phyloP scores from a whole-genome alignment of 805 yeast genomes.

The Kuraishia hungarica region DNA sequence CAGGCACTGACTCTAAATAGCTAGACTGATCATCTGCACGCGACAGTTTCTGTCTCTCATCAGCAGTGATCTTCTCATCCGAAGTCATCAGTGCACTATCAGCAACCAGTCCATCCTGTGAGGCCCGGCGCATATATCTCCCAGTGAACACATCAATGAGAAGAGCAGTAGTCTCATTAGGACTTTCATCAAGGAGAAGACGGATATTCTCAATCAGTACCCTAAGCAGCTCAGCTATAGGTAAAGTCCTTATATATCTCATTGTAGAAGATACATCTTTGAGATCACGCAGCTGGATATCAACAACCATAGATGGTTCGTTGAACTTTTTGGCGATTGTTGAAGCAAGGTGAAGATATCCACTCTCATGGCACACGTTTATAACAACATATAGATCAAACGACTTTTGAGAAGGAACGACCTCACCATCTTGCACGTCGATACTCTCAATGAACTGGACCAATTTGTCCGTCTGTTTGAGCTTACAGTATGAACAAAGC shows the following conservation, averaged over 20 bases:
- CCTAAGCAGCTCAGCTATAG: slow-evolving; percentile 69
- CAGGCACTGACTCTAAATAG: slow-evolving; percentile 10
- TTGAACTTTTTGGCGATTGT: slow-evolving; percentile 61
- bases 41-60: neutral
- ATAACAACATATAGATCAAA: slow-evolving; percentile 67
- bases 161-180: slow-evolving; percentile 75
- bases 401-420: slow-evolving; percentile 26
- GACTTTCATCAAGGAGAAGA: slow-evolving; percentile 52
- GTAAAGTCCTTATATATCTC: slow-evolving; percentile 55
- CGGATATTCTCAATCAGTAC: slow-evolving; percentile 50
- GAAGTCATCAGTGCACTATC: slow-evolving; percentile 6
- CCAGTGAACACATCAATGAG: slow-evolving; percentile 89
- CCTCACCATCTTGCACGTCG: slow-evolving; percentile 24
- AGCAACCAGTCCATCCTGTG: slow-evolving; percentile 7
- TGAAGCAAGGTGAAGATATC: slow-evolving; percentile 59
- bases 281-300: slow-evolving; percentile 61
- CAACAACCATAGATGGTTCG: slow-evolving; percentile 69
- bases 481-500: slow-evolving; percentile 71
- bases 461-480: slow-evolving; percentile 53
- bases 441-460: slow-evolving; percentile 42
- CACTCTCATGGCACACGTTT: slow-evolving; percentile 63
- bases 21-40: neutral
- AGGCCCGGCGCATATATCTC: slow-evolving; percentile 43
- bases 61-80: slow-evolving; percentile 1
- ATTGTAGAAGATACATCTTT: slow-evolving; percentile 52